phyloP scores from a whole-genome alignment of 495 filamentous ascomycete genomes.

The Daldinia vernicosa region DNA sequence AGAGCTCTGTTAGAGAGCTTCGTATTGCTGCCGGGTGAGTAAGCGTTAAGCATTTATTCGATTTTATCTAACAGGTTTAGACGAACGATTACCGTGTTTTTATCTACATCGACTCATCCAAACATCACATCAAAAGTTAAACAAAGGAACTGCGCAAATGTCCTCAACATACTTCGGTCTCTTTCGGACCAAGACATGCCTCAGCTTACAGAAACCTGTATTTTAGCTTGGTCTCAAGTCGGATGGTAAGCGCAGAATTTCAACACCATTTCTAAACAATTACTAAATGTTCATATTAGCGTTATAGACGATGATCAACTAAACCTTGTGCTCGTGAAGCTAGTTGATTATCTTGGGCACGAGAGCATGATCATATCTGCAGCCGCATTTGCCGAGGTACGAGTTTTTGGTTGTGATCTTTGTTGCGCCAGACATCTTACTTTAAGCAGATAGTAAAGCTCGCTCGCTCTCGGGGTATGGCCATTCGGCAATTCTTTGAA shows the following conservation, averaged over 20 bases:
- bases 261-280: background rate
- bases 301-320: conserved; percentile 72
- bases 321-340: conserved; percentile 80
- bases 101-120: conserved; percentile 58
- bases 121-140: conserved; percentile 51
- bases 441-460: conserved; percentile 62
- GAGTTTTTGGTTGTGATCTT: background rate
- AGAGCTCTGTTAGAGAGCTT: conserved; percentile 85
- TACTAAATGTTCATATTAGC: conserved; percentile 24
- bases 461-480: conserved; percentile 67
- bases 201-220: conserved; percentile 79
- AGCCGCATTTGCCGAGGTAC: conserved; percentile 81
- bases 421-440: conserved; percentile 1
- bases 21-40: conserved; percentile 78
- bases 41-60: background rate
- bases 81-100: conserved; percentile 70
- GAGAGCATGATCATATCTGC: conserved; percentile 80
- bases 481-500: conserved; percentile 72
- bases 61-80: conserved; percentile 56
- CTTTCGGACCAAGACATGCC: conserved; percentile 71
- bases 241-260: conserved; percentile 61
- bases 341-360: conserved; percentile 88
- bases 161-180: conserved; percentile 72
- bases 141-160: conserved; percentile 70
- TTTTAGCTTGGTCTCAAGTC: conserved; percentile 84